Conservation (phyloP, 2,329 filamentous ascomycete species). For the Shiraia bambusicola region DNA sequence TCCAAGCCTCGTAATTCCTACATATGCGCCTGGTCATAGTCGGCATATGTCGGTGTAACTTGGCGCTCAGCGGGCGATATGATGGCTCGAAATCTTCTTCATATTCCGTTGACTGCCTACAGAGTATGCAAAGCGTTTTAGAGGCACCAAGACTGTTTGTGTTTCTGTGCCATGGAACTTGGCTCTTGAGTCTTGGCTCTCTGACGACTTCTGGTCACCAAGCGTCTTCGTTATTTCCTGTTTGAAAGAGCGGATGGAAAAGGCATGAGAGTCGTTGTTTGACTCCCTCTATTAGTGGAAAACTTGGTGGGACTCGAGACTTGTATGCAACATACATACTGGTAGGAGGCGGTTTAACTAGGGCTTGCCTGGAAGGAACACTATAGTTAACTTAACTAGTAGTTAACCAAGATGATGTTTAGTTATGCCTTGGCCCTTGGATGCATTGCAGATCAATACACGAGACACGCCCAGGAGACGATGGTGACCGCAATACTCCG, state of each 20-base stretch:
- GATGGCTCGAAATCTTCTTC: neutral
- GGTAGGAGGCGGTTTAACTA: too few species aligned
- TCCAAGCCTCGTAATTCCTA: neutral
- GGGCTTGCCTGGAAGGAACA: too few species aligned
- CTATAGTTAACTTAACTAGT: too few species aligned
- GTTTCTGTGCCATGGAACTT: constrained; percentile 15
- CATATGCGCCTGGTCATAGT: neutral
- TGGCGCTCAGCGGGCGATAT: constrained; percentile 3
- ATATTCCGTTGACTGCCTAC: neutral
- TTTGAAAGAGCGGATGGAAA: neutral
- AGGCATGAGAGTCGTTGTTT: neutral
- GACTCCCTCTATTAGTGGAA: neutral
- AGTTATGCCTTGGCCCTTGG: too few species aligned
- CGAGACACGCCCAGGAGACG: too few species aligned
- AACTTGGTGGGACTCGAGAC: constrained; percentile 2
- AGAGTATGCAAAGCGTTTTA: constrained; percentile 1
- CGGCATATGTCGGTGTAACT: constrained; percentile 4
- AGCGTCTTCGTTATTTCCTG: neutral
- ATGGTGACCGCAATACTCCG: too few species aligned
- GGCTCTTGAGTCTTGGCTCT: constrained; percentile 22
- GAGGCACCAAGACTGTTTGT: constrained; percentile 9
- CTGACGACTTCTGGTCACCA: constrained; percentile 3
- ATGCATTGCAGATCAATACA: too few species aligned
- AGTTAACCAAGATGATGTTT: constrained; percentile 12
- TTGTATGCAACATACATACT: constrained; percentile 6